Conservation (phyloP, 2,329 filamentous ascomycete species). For the Hypoxylon sp. region DNA sequence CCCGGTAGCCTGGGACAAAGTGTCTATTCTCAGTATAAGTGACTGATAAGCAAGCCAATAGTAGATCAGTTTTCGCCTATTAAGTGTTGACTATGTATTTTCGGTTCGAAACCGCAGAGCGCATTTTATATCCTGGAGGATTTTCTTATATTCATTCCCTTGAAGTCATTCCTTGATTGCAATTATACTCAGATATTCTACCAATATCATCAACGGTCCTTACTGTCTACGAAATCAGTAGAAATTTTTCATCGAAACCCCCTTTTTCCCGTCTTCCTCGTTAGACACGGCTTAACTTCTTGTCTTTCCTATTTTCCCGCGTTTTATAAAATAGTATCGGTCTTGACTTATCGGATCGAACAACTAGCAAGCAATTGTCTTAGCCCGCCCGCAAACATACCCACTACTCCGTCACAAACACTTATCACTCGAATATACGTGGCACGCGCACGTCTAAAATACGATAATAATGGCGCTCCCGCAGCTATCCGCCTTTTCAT, state of each 20-base stretch:
- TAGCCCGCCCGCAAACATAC: slow-evolving; percentile 17
- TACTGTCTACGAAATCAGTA: slow-evolving; percentile 23
- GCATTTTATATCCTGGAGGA: neutral
- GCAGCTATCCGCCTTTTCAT: slow-evolving; percentile 41
- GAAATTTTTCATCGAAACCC: slow-evolving; percentile 14
- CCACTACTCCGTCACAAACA: slow-evolving; percentile 12
- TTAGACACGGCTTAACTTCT: slow-evolving; percentile 22
- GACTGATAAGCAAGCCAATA: slow-evolving; percentile 4
- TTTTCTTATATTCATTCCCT: slow-evolving; percentile 26
- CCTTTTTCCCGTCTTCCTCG: slow-evolving; percentile 20
- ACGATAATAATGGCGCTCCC: slow-evolving; percentile 42
- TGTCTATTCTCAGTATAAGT: slow-evolving; percentile 29
- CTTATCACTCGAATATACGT: slow-evolving; percentile 4
- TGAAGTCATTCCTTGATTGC: slow-evolving; percentile 13
- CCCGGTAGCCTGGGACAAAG: slow-evolving; percentile 31
- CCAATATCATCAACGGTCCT: slow-evolving; percentile 37
- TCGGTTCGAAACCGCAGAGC: slow-evolving; percentile 15
- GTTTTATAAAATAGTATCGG: neutral
- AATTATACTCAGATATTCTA: slow-evolving; percentile 31
- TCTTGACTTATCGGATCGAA: slow-evolving; percentile 19
- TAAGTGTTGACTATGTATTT: slow-evolving; percentile 18
- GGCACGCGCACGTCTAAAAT: slow-evolving; percentile 19
- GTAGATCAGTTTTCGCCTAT: neutral
- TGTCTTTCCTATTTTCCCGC: slow-evolving; percentile 2
- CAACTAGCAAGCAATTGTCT: slow-evolving; percentile 2